These are phyloP conservation scores for Fusarium haematococcum DNA, from an alignment of 2,329 filamentous ascomycete species.

Conservation along the genomic window DNA sequence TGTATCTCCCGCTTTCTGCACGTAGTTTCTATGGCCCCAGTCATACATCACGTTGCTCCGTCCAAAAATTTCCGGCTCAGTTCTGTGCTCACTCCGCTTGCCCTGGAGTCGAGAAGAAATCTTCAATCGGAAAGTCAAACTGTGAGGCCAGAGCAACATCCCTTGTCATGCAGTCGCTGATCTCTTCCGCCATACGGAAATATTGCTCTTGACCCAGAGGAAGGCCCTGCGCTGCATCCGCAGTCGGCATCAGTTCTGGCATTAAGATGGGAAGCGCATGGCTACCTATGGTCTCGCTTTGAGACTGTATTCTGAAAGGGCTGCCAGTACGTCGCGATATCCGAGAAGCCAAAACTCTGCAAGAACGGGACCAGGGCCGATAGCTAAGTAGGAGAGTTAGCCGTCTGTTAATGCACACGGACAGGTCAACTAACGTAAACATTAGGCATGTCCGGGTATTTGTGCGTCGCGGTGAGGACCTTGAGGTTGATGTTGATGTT, in stretches of 20 bases:
- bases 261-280: background rate
- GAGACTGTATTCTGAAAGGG: background rate
- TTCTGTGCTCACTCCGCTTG: background rate
- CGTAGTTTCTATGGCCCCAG: too few relatives aligned
- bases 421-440: background rate
- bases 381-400: background rate
- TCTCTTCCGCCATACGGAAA: constrained; percentile 4
- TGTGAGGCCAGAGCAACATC: background rate
- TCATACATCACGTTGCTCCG: too few relatives aligned
- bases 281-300: background rate
- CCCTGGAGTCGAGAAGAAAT: constrained; percentile 1
- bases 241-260: background rate
- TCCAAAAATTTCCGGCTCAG: too few relatives aligned
- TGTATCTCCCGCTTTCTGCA: too few relatives aligned
- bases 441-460: background rate
- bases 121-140: constrained; percentile 5
- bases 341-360: background rate
- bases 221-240: background rate
- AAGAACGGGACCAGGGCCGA: background rate
- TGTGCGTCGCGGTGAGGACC: too few relatives aligned
- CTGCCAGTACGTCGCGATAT: background rate
- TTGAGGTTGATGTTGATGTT: too few relatives aligned
- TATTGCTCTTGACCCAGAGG: background rate
- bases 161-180: constrained; percentile 8
- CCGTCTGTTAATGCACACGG: background rate